These are phyloP conservation scores for Trichoderma lentiforme DNA, from an alignment of 2,329 filamentous ascomycete species.

Conservation along the genomic window DNA sequence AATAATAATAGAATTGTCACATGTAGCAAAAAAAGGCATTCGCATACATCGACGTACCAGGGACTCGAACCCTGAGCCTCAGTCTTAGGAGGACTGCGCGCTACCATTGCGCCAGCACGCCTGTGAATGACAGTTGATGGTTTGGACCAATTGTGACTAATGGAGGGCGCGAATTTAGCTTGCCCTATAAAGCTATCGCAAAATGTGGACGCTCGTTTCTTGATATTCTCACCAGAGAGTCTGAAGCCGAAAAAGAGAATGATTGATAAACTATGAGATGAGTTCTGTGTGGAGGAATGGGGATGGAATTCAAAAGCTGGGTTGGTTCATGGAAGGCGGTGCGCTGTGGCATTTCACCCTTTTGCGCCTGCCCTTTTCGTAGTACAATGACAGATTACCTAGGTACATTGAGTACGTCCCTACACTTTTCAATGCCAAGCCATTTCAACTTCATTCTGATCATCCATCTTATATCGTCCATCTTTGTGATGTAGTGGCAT, in stretches of 20 bases:
- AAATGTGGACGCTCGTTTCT: neutral
- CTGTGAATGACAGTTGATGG: neutral
- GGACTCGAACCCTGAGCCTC: slow-evolving; percentile 41
- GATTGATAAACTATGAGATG: neutral
- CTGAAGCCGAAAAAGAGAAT: neutral
- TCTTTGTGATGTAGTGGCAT: neutral
- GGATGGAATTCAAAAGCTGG: neutral
- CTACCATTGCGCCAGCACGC: slow-evolving; percentile 40
- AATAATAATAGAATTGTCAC: neutral
- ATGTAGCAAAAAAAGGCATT: neutral
- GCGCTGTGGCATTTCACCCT: neutral
- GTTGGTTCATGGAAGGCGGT: neutral
- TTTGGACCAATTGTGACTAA: slow-evolving; percentile 5
- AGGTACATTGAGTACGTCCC: neutral
- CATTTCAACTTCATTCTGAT: neutral
- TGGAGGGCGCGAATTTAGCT: slow-evolving; percentile 6
- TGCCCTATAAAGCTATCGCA: neutral
- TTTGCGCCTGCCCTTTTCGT: neutral
- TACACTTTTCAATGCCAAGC: neutral
- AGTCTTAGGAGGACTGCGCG: slow-evolving; percentile 41
- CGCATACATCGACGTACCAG: slow-evolving; percentile 31
- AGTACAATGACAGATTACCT: too few relatives aligned
- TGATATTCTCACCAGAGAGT: neutral
- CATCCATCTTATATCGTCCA: neutral
- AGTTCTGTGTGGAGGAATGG: too few relatives aligned